Percentiles rank a stretch among this genome's conserved stretches.
These are phyloP conservation scores for Taphrina deformans DNA, from an alignment of 1,139 yeast genomes.

Conservation along the genomic window DNA sequence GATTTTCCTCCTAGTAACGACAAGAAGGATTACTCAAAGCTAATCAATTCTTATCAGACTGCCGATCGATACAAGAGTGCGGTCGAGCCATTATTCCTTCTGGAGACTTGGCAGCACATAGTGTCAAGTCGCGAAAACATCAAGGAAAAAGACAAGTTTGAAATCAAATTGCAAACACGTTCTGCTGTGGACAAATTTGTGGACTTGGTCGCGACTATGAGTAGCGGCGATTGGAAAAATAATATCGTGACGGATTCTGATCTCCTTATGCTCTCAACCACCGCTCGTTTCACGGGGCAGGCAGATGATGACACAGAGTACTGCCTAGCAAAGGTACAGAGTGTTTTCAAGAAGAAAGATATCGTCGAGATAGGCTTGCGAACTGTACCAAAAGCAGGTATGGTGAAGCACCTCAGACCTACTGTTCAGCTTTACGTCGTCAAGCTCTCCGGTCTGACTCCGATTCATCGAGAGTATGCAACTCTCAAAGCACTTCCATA, in stretches of 20 bases:
- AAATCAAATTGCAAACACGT: slow-evolving; percentile 71
- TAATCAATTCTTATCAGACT: slow-evolving; percentile 54
- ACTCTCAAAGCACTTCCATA: slow-evolving; percentile 78
- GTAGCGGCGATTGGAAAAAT: slow-evolving; percentile 55
- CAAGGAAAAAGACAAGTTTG: slow-evolving; percentile 61
- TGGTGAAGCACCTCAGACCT: slow-evolving; percentile 62
- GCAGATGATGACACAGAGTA: slow-evolving; percentile 43
- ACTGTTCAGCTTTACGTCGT: slow-evolving; percentile 64
- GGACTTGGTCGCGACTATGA: slow-evolving; percentile 80
- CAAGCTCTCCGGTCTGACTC: slow-evolving; percentile 62
- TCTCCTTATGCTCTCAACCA: slow-evolving; percentile 63
- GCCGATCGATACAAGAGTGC: slow-evolving; percentile 64
- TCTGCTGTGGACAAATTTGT: slow-evolving; percentile 82
- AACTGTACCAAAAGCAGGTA: slow-evolving; percentile 54
- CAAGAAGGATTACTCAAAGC: slow-evolving; percentile 45
- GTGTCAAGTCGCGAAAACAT: slow-evolving; percentile 65
- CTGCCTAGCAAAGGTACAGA: slow-evolving; percentile 78
- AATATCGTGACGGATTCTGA: slow-evolving; percentile 71
- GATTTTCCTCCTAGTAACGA: slow-evolving; percentile 59
- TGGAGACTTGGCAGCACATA: slow-evolving; percentile 94
- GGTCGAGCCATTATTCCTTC: slow-evolving; percentile 75
- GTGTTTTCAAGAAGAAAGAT: slow-evolving; percentile 61
- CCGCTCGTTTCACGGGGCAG: slow-evolving; percentile 23
- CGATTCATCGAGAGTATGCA: slow-evolving; percentile 88
- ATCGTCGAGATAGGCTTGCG: slow-evolving; percentile 72